A percentile compares a stretch with the other conserved stretches of the same genome.
These are phyloP conservation scores for Aspergillus sp. DNA, from an alignment of 2,329 filamentous ascomycete species.

Conservation along the genomic window DNA sequence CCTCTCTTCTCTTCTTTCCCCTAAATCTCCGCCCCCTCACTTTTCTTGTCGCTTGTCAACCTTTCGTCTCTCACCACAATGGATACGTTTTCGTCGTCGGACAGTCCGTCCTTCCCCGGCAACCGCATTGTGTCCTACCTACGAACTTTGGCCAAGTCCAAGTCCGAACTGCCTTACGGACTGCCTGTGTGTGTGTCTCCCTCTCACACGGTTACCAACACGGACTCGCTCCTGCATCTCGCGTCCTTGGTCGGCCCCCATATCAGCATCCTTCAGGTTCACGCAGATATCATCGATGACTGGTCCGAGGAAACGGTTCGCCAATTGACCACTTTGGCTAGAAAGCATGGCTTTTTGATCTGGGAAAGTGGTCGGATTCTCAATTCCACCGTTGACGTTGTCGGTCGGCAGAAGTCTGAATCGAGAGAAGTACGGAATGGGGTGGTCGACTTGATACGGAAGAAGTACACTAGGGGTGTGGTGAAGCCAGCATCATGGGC, in stretches of 20 bases:
- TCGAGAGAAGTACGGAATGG: conserved; percentile 34
- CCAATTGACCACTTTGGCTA: conserved; percentile 38
- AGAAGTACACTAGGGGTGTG: conserved; percentile 43
- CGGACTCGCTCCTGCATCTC: conserved; percentile 56
- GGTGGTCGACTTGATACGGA: conserved; percentile 38
- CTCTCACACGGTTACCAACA: conserved; percentile 60
- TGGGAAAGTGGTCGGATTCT: conserved; percentile 46
- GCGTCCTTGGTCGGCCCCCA: conserved; percentile 62
- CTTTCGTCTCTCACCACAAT: conserved; percentile 13
- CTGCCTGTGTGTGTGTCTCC: conserved; percentile 49
- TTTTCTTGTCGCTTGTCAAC: neutral
- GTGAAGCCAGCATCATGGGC: conserved; percentile 43
- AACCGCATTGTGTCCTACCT: conserved; percentile 44
- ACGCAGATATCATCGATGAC: conserved; percentile 64
- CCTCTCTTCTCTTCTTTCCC: conserved; percentile 6
- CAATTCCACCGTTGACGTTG: conserved; percentile 38
- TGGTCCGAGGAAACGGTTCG: conserved; percentile 59
- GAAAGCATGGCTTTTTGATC: conserved; percentile 41
- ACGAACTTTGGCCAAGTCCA: conserved; percentile 34
- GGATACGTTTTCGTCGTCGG: conserved; percentile 17
- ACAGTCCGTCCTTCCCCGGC: conserved; percentile 26
- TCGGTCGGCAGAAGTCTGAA: conserved; percentile 31
- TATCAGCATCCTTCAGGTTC: conserved; percentile 63
- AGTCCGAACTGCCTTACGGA: conserved; percentile 41
- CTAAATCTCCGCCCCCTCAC: neutral